Base-by-base conservation (phyloP, 306 rosid genomes). In the Echinosophora koreensis region DNA sequence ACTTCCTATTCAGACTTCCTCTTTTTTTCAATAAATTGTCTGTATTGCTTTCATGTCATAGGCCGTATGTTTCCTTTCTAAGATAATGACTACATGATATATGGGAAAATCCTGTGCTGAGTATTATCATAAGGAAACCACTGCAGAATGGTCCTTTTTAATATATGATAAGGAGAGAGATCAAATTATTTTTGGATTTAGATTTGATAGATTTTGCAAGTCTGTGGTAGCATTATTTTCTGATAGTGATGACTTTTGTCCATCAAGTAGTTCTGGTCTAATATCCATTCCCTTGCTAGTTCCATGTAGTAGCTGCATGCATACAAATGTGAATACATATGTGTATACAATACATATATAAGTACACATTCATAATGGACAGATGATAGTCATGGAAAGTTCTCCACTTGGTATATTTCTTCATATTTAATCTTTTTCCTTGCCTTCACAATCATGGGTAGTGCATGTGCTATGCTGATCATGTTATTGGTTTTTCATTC, bases 371-470 rank as follows among this genome's bases (percentile, higher is more conserved):
- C 30, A n/a, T 62, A 34, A 35, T n/a, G 22, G 68, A 35, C 47
- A 35, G 46, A 62, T 7, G n/a, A 37, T 75, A 50, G 41, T 63
- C 15, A 4, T 62, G 22, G 59, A 56, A 66, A 77, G 30, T 30
- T 66, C n/a, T 55, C 22, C 63, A 9, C 4, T 30, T 67, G 41
- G 30, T 28, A 32, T 44, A 34, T 77, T 57, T 37, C 32, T 58
- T 57, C 61, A 46, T 46, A 39, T 39, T 77, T 30, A 57, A 56
- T 16, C 4, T 47, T 69, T 56, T 47, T 58, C 57, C 3, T 15
- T 50, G 22, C 17, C 55, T 46, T 68, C 82, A 59, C n/a, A 67
- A 41, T 76, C 62, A 30, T 52, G 62, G 49, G 65, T 56, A 12
- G 44, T 67, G 72, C n/a, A 39, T 67, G 60, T 60, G 37, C 16